Conservation (phyloP, 345 rosid species). For the Citrus inodora region DNA sequence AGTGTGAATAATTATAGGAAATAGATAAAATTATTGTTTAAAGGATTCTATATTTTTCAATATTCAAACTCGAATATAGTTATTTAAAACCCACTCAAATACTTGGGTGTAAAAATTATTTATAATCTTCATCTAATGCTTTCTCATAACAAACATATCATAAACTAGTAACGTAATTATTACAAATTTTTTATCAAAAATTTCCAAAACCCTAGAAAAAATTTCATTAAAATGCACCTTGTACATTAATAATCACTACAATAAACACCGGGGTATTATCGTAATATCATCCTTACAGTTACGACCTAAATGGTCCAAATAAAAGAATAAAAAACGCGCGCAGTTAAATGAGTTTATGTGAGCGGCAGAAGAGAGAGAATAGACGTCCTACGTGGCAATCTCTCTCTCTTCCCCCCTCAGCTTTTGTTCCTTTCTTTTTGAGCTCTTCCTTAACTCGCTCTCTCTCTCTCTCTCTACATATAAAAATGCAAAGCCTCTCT, state of each 20-base stretch:
- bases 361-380: neutral
- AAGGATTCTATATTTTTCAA: too few species aligned
- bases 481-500: neutral
- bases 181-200: neutral
- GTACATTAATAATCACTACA: neutral
- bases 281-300: neutral
- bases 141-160: neutral
- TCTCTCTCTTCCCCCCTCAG: neutral
- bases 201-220: neutral
- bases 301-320: neutral
- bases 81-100: too few species aligned
- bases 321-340: neutral
- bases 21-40: too few species aligned
- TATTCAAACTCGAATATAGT: fast-evolving
- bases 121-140: neutral
- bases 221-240: neutral
- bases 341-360: neutral
- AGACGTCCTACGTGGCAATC: neutral
- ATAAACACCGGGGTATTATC: neutral
- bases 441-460: neutral
- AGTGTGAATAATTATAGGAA: too few species aligned
- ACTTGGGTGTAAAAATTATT: too few species aligned
- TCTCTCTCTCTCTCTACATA: neutral
- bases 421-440: neutral
- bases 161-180: too few species aligned